A percentile compares a stretch with the other conserved stretches of the same genome.
Conservation (phyloP, 2,329 filamentous ascomycete species). For the Mycosphaerella arachidis region DNA sequence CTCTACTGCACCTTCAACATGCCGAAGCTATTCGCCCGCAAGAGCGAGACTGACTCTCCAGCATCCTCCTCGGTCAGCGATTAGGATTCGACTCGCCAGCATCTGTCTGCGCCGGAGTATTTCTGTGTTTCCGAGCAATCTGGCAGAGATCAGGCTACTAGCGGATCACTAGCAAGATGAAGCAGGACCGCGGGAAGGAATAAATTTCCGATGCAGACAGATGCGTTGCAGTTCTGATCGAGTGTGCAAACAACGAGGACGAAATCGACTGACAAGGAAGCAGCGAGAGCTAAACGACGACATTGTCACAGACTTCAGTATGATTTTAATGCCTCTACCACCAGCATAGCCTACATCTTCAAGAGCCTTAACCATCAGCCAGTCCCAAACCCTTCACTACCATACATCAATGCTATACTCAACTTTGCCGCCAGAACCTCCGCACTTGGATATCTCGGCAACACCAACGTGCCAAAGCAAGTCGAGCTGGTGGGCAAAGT, state of each 20-base stretch:
- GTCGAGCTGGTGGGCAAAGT: conserved; percentile 80
- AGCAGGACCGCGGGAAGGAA: too few species aligned
- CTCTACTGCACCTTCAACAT: not conserved
- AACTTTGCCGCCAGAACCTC: conserved; percentile 70
- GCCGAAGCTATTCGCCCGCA: not conserved
- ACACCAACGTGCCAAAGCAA: conserved; percentile 81
- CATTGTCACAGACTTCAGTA: too few species aligned
- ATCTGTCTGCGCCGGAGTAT: too few species aligned
- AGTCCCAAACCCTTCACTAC: conserved; percentile 70
- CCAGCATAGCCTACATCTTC: not conserved
- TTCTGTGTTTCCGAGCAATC: too few species aligned
- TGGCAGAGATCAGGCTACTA: too few species aligned
- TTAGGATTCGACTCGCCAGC: not conserved
- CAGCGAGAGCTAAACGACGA: not conserved
- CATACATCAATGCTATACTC: conserved; percentile 80
- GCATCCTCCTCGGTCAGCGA: not conserved
- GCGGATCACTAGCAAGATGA: too few species aligned
- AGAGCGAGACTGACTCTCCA: not conserved
- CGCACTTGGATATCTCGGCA: conserved; percentile 74
- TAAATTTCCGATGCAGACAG: too few species aligned
- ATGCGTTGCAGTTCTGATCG: too few species aligned
- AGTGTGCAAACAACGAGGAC: too few species aligned
- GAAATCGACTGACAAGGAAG: not conserved
- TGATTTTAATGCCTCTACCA: not conserved
- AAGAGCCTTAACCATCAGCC: conserved; percentile 19